Evolutionary conservation across 768 basidiomycete genomes (phyloP).

Genomic region (Cystobasidium ongulense): DNA sequence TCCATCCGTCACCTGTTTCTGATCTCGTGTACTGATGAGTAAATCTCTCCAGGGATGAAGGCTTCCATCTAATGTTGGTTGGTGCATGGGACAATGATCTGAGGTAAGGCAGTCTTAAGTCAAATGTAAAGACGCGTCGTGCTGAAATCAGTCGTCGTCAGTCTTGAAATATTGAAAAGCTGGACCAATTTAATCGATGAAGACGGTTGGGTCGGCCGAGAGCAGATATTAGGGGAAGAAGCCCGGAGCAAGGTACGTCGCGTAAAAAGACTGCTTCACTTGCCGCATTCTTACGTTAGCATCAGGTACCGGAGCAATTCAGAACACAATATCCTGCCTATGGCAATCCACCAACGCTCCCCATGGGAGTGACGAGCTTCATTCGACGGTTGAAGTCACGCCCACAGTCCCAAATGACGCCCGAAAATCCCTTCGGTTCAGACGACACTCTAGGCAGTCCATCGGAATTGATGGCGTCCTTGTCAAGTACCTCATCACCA

Average conservation of each 20-base stretch:
- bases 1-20: not conserved
- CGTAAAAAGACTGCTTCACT: not conserved
- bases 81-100: slow-evolving; percentile 90
- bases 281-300: not conserved
- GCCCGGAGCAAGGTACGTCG: slow-evolving; percentile 73
- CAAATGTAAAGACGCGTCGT: not conserved
- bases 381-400: slow-evolving; percentile 58
- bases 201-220: slow-evolving; percentile 89
- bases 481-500: slow-evolving; percentile 3
- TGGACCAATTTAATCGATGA: slow-evolving; percentile 89
- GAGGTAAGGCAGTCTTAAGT: slow-evolving; percentile 48
- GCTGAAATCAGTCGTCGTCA: slow-evolving; percentile 42
- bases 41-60: slow-evolving; percentile 68
- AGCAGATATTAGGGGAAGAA: slow-evolving; percentile 94
- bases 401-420: not conserved
- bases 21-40: slow-evolving; percentile 21
- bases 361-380: slow-evolving; percentile 86
- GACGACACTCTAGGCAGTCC: slow-evolving; percentile 12
- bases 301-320: slow-evolving; percentile 76
- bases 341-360: slow-evolving; percentile 88
- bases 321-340: slow-evolving; percentile 86
- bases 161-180: slow-evolving; percentile 76
- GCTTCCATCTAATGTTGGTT: slow-evolving; percentile 86
- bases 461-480: slow-evolving; percentile 5
- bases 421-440: slow-evolving; percentile 26